These are phyloP conservation scores for Scheffersomyces titani DNA, from an alignment of 1,139 yeast genomes.

Conservation along the genomic window DNA sequence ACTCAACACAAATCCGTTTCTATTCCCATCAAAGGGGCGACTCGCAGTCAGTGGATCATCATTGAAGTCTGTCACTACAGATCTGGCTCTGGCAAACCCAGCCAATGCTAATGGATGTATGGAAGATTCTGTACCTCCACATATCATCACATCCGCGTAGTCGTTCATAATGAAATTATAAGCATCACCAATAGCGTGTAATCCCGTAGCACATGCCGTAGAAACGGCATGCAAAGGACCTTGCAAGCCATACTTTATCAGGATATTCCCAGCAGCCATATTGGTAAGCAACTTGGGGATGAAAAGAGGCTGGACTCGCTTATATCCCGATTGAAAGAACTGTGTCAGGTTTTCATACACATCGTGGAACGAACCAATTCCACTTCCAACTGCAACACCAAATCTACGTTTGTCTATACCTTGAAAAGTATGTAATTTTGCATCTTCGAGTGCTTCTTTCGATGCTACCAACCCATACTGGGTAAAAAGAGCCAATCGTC, in stretches of 20 bases:
- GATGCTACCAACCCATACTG: conserved; percentile 83
- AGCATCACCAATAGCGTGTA: conserved; percentile 93
- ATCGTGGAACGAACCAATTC: conserved; percentile 88
- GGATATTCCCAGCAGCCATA: conserved; percentile 94
- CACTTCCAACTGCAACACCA: conserved; percentile 91
- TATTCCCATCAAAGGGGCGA: conserved; percentile 77
- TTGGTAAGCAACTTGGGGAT: conserved; percentile 82
- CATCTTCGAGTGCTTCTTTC: conserved; percentile 71
- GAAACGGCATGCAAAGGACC: conserved; percentile 91
- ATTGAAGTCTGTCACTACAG: conserved; percentile 66
- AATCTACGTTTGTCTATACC: conserved; percentile 2
- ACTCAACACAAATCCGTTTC: conserved; percentile 89
- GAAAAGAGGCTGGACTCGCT: conserved; percentile 79
- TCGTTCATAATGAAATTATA: conserved; percentile 75
- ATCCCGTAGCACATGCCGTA: conserved; percentile 97
- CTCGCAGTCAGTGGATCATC: conserved; percentile 68
- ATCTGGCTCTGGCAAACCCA: conserved; percentile 89
- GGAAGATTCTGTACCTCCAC: conserved; percentile 91
- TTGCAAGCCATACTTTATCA: conserved; percentile 69
- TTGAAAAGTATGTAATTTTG: conserved; percentile 30
- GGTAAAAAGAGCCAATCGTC: conserved; percentile 70
- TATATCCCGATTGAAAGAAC: conserved; percentile 57
- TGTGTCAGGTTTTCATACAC: conserved; percentile 59
- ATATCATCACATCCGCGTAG: conserved; percentile 83
- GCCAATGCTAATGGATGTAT: conserved; percentile 86